A percentile compares a stretch with the other conserved stretches of the same genome.
Conservation (phyloP, 2,329 filamentous ascomycete genomes). For the Stagonosporopsis vannaccii region DNA sequence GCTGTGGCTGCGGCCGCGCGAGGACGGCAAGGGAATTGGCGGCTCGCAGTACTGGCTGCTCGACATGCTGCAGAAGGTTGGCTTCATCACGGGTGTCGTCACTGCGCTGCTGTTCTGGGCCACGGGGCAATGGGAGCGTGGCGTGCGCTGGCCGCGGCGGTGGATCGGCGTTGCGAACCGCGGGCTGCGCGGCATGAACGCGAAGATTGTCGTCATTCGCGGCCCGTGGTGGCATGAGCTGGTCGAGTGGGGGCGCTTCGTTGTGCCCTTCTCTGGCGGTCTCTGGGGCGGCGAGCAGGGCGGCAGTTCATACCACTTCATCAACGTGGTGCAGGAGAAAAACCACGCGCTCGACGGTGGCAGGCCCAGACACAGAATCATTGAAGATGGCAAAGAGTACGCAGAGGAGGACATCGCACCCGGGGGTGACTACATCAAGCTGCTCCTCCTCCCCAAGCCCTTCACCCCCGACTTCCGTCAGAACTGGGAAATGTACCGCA, state of each 20-base stretch:
- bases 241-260: slow-evolving; percentile 74
- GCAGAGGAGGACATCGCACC: slow-evolving; percentile 90
- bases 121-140: slow-evolving; percentile 95
- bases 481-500: slow-evolving; percentile 94
- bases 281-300: slow-evolving; percentile 56
- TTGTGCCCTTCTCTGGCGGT: slow-evolving; percentile 71
- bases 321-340: slow-evolving; percentile 65
- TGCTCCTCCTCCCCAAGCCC: slow-evolving; percentile 89
- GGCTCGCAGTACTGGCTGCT: slow-evolving; percentile 97
- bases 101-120: slow-evolving; percentile 89
- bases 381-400: slow-evolving; percentile 67
- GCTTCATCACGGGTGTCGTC: slow-evolving; percentile 87
- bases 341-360: slow-evolving; percentile 34
- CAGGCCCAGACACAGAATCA: slow-evolving; percentile 37
- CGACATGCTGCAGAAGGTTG: slow-evolving; percentile 88
- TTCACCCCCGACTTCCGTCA: slow-evolving; percentile 95
- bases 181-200: slow-evolving; percentile 90
- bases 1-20: slow-evolving; percentile 92
- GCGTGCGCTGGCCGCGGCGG: slow-evolving; percentile 89
- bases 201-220: slow-evolving; percentile 90
- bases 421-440: slow-evolving; percentile 89
- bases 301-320: slow-evolving; percentile 76
- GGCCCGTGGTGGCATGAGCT: slow-evolving; percentile 83
- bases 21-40: slow-evolving; percentile 89
- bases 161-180: slow-evolving; percentile 92